Percentiles rank a stretch among this genome's conserved stretches.
These are phyloP conservation scores for Nicotiana knightiana DNA, from an alignment of 257 asterid species.

Conservation along the genomic window DNA sequence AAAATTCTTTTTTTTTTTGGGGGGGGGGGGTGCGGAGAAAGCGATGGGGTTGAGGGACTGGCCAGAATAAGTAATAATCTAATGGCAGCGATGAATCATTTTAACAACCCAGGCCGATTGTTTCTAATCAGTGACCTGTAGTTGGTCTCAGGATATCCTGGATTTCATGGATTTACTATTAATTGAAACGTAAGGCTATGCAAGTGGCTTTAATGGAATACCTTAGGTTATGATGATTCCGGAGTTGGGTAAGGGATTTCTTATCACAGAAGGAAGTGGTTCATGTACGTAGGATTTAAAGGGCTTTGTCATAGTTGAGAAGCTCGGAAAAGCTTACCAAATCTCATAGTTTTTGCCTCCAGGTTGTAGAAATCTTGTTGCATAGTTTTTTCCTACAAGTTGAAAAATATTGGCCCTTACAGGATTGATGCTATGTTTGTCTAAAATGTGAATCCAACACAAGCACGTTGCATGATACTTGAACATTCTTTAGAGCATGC, in stretches of 20 bases:
- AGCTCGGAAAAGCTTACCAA: neutral
- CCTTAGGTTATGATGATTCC: slow-evolving; percentile 1
- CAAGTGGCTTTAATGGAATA: neutral
- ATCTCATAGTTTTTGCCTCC: neutral
- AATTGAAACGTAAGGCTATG: neutral
- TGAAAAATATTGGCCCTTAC: neutral
- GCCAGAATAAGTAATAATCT: neutral
- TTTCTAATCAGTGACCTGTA: neutral
- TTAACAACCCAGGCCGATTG: neutral
- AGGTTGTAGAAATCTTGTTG: neutral
- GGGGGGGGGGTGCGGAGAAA: too few species aligned
- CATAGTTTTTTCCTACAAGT: slow-evolving; percentile 1
- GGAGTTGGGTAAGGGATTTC: neutral
- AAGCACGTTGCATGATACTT: slow-evolving; percentile 1
- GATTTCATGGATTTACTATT: neutral
- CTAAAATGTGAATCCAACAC: neutral
- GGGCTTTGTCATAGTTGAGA: neutral
- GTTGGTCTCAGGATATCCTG: neutral
- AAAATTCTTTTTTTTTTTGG: too few species aligned
- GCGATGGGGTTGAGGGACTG: neutral
- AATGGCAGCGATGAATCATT: neutral
- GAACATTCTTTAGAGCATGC: neutral
- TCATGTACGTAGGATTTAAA: neutral
- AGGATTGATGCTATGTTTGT: slow-evolving; percentile 1
- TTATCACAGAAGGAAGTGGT: slow-evolving; percentile 1